phyloP scores from a whole-genome alignment of 768 basidiomycete genomes.

The Tricholoma bakamatsutake region DNA sequence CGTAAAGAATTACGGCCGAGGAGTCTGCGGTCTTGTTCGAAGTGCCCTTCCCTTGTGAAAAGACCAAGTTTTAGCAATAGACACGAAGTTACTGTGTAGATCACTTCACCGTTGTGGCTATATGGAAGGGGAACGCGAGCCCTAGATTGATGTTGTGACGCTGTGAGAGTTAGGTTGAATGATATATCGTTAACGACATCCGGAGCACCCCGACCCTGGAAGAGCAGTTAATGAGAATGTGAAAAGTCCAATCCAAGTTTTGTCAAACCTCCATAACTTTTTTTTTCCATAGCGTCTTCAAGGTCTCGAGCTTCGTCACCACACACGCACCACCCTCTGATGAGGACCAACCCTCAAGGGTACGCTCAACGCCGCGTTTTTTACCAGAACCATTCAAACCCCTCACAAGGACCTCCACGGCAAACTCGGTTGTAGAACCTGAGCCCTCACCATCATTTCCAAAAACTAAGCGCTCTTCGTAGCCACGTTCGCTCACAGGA shows the following conservation, averaged over 20 bases:
- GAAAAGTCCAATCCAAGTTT: neutral
- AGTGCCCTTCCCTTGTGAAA: constrained; percentile 27
- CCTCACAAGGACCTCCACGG: constrained; percentile 57
- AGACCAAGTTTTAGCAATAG: neutral
- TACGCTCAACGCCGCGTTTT: constrained; percentile 52
- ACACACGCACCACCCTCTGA: constrained; percentile 32
- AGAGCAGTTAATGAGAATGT: neutral
- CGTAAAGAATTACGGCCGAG: constrained; percentile 66
- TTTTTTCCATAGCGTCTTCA: constrained; percentile 40
- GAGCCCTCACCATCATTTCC: constrained; percentile 49
- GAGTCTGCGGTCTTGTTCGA: constrained; percentile 14
- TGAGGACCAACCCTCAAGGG: constrained; percentile 57
- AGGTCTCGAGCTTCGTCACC: constrained; percentile 43
- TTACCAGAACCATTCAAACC: constrained; percentile 36
- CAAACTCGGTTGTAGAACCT: constrained; percentile 42
- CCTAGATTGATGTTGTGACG: constrained; percentile 72
- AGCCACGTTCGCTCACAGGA: constrained; percentile 55
- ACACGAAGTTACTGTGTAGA: neutral
- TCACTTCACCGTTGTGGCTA: constrained; percentile 67
- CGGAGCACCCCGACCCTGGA: constrained; percentile 25
- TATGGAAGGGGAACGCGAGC: constrained; percentile 88
- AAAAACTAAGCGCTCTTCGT: constrained; percentile 59
- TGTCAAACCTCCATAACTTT: constrained; percentile 22
- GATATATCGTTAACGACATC: constrained; percentile 69
- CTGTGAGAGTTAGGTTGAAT: constrained; percentile 85